Percentiles rank a stretch among this genome's conserved stretches.
phyloP scores from a whole-genome alignment of 148 eudicot species.

The Diospyros kaki region DNA sequence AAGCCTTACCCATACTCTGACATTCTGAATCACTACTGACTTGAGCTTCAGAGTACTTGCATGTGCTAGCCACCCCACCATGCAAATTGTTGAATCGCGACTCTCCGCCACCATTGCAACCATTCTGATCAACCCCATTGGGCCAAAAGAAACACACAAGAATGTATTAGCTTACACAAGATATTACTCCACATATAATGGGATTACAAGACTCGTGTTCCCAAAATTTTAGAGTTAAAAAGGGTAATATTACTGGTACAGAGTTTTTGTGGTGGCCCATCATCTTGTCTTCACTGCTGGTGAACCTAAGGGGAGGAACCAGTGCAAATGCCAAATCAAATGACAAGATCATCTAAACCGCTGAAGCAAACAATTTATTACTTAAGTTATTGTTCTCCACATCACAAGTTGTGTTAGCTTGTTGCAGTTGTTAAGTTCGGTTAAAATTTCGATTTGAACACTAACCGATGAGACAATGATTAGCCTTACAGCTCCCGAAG shows the following conservation, averaged over 20 bases:
- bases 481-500: constrained; percentile 13
- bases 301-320: constrained; percentile 23
- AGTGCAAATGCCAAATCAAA: constrained; percentile 15
- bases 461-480: constrained; percentile 17
- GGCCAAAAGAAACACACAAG: too few species aligned
- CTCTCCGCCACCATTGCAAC: too few species aligned
- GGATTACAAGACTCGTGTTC: too few species aligned
- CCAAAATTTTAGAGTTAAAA: background rate
- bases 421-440: too few species aligned
- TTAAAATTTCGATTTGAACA: background rate
- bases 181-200: too few species aligned
- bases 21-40: too few species aligned
- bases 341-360: constrained; percentile 18
- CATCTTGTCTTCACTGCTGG: constrained; percentile 18
- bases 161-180: background rate
- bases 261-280: constrained; percentile 19
- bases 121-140: too few species aligned
- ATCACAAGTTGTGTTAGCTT: too few species aligned
- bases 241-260: background rate
- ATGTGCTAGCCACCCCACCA: too few species aligned
- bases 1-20: too few species aligned
- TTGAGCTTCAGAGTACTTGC: too few species aligned
- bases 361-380: background rate
- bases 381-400: background rate
- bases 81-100: too few species aligned